A percentile compares a stretch with the other conserved stretches of the same genome.
Conservation (phyloP, 495 filamentous ascomycete species). For the Tuber umbilicatum region DNA sequence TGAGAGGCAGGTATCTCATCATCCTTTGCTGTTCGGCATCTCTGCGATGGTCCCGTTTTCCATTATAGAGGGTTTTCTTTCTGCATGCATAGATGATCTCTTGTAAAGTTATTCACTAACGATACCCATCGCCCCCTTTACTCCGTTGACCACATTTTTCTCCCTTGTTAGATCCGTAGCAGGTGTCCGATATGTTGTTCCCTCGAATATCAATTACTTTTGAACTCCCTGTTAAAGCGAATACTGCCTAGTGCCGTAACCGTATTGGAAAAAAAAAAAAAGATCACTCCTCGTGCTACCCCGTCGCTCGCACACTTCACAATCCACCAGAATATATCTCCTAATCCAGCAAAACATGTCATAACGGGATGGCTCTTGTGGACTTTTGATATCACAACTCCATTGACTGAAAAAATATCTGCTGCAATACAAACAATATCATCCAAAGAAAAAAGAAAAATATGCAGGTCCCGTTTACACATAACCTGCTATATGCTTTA, state of each 20-base stretch:
- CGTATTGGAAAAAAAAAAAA: not conserved
- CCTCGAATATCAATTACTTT: not conserved
- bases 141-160: not conserved
- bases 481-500: constrained; percentile 43
- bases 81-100: not conserved
- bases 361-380: not conserved
- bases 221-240: not conserved
- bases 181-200: not conserved
- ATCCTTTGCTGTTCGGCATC: not conserved
- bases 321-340: not conserved
- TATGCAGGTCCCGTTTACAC: constrained; percentile 39
- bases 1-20: not conserved
- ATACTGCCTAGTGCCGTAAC: not conserved
- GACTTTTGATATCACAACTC: constrained; percentile 34
- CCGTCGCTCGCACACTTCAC: not conserved
- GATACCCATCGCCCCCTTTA: not conserved
- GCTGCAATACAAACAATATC: constrained; percentile 39
- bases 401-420: constrained; percentile 42
- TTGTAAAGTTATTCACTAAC: not conserved
- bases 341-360: constrained; percentile 1
- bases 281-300: not conserved
- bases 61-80: not conserved
- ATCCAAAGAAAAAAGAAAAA: constrained; percentile 40
- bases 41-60: not conserved
- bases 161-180: not conserved